Evolutionary conservation across 768 basidiomycete genomes (phyloP).

Genomic region (Mycena filopes): DNA sequence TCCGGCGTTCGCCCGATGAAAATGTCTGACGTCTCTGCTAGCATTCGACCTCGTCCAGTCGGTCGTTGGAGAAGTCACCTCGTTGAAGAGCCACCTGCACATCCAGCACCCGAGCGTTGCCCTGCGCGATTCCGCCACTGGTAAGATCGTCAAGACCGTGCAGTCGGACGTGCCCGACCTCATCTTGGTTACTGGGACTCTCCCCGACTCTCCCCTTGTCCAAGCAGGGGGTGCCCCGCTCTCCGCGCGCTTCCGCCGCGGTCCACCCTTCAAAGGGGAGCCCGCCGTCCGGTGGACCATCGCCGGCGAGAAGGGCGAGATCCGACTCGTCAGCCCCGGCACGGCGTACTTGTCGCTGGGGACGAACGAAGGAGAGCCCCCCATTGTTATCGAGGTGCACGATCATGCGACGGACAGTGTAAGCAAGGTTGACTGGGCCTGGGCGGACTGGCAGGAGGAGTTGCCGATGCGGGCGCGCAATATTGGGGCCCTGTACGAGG

Average conservation of each 20-base stretch:
- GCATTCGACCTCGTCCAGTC: conserved; percentile 26
- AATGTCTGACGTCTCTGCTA: conserved; percentile 25
- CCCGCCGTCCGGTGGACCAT: conserved; percentile 27
- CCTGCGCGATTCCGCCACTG: conserved; percentile 27
- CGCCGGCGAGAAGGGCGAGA: conserved; percentile 32
- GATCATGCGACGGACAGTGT: background rate
- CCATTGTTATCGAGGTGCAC: conserved; percentile 7
- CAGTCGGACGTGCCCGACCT: conserved; percentile 31
- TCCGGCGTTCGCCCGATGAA: conserved; percentile 13
- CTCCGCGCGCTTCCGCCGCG: conserved; percentile 27
- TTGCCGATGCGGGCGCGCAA: background rate
- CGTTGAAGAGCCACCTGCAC: conserved; percentile 2
- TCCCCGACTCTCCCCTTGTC: conserved; percentile 8
- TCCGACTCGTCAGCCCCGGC: conserved; percentile 1
- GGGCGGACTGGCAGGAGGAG: conserved; percentile 23
- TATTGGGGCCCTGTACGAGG: conserved; percentile 27
- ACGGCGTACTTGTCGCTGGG: background rate
- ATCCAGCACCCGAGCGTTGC: conserved; percentile 20
- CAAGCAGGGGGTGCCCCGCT: conserved; percentile 31
- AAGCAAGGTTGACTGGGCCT: background rate
- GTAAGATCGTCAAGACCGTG: conserved; percentile 19
- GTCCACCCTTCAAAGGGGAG: conserved; percentile 12
- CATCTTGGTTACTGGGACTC: conserved; percentile 25
- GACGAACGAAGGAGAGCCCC: background rate
- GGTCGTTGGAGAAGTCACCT: conserved; percentile 32